Base-by-base conservation (phyloP, 306 rosid genomes). In the Castanea mollissima region DNA sequence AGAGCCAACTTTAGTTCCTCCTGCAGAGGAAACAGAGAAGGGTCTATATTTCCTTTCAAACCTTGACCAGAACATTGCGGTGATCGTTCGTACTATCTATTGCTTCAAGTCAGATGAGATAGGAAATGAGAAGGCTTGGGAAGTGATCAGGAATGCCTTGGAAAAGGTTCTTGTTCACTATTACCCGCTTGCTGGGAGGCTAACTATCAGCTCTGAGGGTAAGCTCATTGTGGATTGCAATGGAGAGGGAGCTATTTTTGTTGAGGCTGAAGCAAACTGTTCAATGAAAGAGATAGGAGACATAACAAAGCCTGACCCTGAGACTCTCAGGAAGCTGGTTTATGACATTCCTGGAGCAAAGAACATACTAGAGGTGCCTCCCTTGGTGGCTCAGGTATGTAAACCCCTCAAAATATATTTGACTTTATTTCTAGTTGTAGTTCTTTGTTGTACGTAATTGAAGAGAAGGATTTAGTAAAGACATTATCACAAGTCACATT, bases 51-150 rank as follows among this genome's bases (percentile, higher is more conserved):
- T 89, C 51, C 85, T 95, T 9, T 91, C 99, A 0, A 93, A 95
- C 90, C 97, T 95, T 77, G 99, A 95, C 69, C 99, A 92, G 82
- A 93, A 92, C 83, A 91, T 93, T 35, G 97, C 98, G 0, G 97
- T 90, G 54, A 83, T 68, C 2, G 91, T 95, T 6, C 80, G 96
- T 25, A 92, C 99, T 7, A 74, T 95, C 20, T 95, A 95, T 62
- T 91, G 88, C 85, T 95, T 89, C 79, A 88, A 83, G 77, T 76
- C 77, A 1, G 80, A 75, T 7, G 83, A 86, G 27, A 87, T 80
- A 63, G 97, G 96, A 29, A 89, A 91, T 56, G 94, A 88, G 57
- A 84, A 90, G 10, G 94, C 89, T 2, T 87, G 27, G 38, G 87
- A 85, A 78, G 91, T 89, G 75, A 81, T 93, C 16, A 91, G 87